Conservation (phyloP, 2,329 filamentous ascomycete species). For the Colletotrichum euphorbiae region DNA sequence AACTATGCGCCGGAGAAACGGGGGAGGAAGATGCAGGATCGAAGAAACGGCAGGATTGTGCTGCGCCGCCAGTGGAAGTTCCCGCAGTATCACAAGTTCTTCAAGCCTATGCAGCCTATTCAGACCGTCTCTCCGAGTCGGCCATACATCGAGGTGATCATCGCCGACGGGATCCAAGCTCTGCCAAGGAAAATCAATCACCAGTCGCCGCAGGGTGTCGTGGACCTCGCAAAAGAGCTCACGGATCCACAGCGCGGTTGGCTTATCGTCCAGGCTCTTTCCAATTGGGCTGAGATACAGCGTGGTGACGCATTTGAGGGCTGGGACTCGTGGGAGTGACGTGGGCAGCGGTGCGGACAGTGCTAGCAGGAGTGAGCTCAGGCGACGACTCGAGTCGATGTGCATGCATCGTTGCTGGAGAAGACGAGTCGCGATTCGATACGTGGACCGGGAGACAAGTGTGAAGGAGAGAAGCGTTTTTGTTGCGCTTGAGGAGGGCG, state of each 20-base stretch:
- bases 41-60: constrained; percentile 32
- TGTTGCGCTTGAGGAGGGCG: constrained; percentile 51
- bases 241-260: constrained; percentile 53
- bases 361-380: constrained; percentile 49
- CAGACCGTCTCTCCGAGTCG: constrained; percentile 59
- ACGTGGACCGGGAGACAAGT: constrained; percentile 56
- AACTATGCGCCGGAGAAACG: too few species aligned
- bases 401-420: constrained; percentile 60
- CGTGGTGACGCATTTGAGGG: constrained; percentile 51
- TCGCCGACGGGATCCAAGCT: constrained; percentile 54
- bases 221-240: constrained; percentile 56
- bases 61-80: constrained; percentile 59
- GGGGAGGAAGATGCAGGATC: too few species aligned
- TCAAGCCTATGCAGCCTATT: constrained; percentile 56
- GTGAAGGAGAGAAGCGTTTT: constrained; percentile 58
- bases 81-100: constrained; percentile 60
- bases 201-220: constrained; percentile 55
- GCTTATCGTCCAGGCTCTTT: constrained; percentile 52
- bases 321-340: constrained; percentile 33
- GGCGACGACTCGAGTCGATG: constrained; percentile 53
- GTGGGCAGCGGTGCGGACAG: constrained; percentile 41
- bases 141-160: constrained; percentile 54
- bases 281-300: constrained; percentile 57
- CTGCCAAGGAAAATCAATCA: constrained; percentile 61
- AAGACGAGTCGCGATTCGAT: constrained; percentile 53